Conservation (phyloP, 331 rosid genomes). For the Telfairia occidentalis region DNA sequence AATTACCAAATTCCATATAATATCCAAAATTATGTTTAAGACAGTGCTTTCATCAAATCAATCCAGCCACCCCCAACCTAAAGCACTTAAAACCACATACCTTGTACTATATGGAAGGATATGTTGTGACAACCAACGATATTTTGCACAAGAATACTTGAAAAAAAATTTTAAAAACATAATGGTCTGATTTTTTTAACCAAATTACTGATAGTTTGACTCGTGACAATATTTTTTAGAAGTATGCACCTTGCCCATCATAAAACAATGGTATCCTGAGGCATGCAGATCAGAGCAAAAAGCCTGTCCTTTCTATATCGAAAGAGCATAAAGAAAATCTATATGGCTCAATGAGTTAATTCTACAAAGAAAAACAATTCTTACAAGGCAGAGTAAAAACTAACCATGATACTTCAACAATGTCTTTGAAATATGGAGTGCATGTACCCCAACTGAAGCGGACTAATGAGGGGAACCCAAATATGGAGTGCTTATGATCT, state of each 20-base stretch:
- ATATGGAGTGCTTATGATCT: slow-evolving; percentile 59
- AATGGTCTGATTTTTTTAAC: background rate
- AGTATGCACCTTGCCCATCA: background rate
- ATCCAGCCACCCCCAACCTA: background rate
- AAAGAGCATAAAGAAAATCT: background rate
- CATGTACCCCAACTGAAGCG: slow-evolving; percentile 99
- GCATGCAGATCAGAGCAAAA: background rate
- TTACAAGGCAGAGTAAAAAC: slow-evolving; percentile 15
- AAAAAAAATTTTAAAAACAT: background rate
- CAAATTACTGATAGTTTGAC: background rate
- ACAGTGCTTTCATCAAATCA: background rate
- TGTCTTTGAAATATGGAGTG: slow-evolving; percentile 55
- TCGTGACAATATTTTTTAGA: background rate
- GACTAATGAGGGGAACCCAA: slow-evolving; percentile 83
- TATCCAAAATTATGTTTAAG: background rate
- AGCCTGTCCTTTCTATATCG: background rate
- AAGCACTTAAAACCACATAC: background rate
- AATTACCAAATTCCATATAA: background rate
- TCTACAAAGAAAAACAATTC: slow-evolving; percentile 4
- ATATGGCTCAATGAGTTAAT: background rate
- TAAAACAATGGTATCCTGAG: background rate
- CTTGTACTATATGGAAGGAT: background rate
- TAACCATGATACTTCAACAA: slow-evolving; percentile 72
- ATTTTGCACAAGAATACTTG: background rate
- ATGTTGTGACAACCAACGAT: background rate